Conservation (phyloP, 2,329 filamentous ascomycete species). For the Penicillium sp. region DNA sequence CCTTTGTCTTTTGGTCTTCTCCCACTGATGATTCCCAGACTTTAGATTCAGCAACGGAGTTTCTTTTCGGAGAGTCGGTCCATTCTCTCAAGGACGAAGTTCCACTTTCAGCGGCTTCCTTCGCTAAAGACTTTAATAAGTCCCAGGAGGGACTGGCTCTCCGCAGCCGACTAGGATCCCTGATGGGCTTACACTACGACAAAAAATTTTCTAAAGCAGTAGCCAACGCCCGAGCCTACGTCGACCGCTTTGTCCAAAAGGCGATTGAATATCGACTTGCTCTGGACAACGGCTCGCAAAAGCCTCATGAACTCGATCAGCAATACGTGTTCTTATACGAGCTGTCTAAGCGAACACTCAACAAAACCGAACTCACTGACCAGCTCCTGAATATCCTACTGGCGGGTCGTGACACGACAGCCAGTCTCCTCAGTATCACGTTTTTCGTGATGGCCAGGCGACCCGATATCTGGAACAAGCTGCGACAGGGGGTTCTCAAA, state of each 20-base stretch:
- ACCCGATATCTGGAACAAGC: slow-evolving; percentile 38
- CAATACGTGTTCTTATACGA: slow-evolving; percentile 52
- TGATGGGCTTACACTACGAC: neutral
- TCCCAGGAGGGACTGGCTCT: slow-evolving; percentile 22
- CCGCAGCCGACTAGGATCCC: neutral
- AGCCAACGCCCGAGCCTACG: neutral
- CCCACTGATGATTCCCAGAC: slow-evolving; percentile 47
- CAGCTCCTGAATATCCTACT: slow-evolving; percentile 54
- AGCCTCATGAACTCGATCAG: slow-evolving; percentile 8
- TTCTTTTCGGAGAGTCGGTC: slow-evolving; percentile 2
- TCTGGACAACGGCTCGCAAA: neutral
- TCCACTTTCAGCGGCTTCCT: slow-evolving; percentile 9
- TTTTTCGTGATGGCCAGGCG: slow-evolving; percentile 51
- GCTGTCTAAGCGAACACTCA: slow-evolving; percentile 46
- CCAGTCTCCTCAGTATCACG: slow-evolving; percentile 42
- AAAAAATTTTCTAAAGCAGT: neutral
- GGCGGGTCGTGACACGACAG: slow-evolving; percentile 57
- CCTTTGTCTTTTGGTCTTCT: neutral
- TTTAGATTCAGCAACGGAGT: slow-evolving; percentile 64
- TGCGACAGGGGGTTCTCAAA: slow-evolving; percentile 35
- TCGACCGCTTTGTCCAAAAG: neutral
- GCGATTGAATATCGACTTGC: neutral
- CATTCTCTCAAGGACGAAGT: neutral
- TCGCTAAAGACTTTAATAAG: slow-evolving; percentile 33
- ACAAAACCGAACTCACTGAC: slow-evolving; percentile 46